Base-by-base conservation (phyloP, 257 asterid genomes). In the Handroanthus guayacan region DNA sequence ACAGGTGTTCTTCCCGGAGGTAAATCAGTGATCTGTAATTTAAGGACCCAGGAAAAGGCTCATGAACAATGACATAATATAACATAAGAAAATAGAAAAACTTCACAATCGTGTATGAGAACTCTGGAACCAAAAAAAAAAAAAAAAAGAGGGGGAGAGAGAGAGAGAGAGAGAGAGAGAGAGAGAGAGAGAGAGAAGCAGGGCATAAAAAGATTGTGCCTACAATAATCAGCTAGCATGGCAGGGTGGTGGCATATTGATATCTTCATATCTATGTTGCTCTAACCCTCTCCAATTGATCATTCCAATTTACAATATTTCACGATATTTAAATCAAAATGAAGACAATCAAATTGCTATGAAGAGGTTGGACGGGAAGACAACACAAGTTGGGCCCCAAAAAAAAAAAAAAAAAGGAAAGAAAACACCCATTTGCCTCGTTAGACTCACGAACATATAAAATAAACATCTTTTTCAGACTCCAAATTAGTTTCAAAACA, bases 1-100 rank as follows among this genome's bases (percentile, higher is more conserved):
- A 95, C 88, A 16, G 98, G 99, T 36, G 90, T 80, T 82, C 99
- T 95, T 87, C 99, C 99, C 41, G 98, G 98, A 74, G 98, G 99
- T 82, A 92, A 82, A 86, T 90, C 97, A 64, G 94, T 95, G 69
- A 95, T 95, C 97, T 95, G 92, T 71, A 62, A 81, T 83, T 62
- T 44, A 72, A 75, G 44, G 80, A 60, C 62, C 36, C 54, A 45
- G 18, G 18, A 67, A 69, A 74, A 47, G 58, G 64, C 61, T 37
- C 41, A 73, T 56, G 38, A 64, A 0, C 45, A 13, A 41, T 4
- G 37, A 80, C 7, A 39, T 77, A 48, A 8, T 48, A 47, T 13
- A 50, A 34, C 34, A 41, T 4, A 37, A 47, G 73, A 75, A 66
- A 45, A 62, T 54, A 61, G 18, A 74, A 47, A 45, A 47, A 36